Evolutionary conservation across 2,329 filamentous ascomycete genomes (phyloP), one percentile per base, ranked within the genome.

Genomic region (Apiospora hydei): DNA sequence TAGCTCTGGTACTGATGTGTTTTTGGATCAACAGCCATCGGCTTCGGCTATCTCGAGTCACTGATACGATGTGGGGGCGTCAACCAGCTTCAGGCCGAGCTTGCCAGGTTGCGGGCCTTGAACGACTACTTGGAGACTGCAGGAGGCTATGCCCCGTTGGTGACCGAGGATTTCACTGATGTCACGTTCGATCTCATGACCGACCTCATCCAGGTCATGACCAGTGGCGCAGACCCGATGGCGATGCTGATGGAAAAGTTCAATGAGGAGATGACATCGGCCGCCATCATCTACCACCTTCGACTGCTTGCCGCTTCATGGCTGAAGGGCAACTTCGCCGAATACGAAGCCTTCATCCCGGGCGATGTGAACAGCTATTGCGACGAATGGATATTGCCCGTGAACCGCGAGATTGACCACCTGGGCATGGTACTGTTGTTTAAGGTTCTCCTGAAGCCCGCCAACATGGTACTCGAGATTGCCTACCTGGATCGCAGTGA

Each of bases 11-110:
- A 71, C 72, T 51, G 70, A 43, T 61, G 38, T 30, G 13, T 30
- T n/a, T 21, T 21, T 8, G 34, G 57, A 41, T 41, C 73, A 76
- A 47, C 81, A 98, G 96, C 96, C 69, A 93, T 98, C 80, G 95
- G 92, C 34, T 99, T 97, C 82, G 92, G 91, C 75, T 98, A 98
- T 82, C 98, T 97, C 80, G 96, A 99, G 83, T 92, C 91, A 66
- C 87, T 98, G 71, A 86, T 96, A 77, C 89, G 90, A 75, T 84
- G 88, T 67, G 90, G 90, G 76, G 91, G 94, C 80, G 84, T 85
- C 72, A 84, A 85, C 74, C 89, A 91, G 76, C 86, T 97, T 72
- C 86, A 91, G 47, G 88, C 88, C 75, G 96, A 98, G 82, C 85
- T 91, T 71, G 87, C 88, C 34, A 92, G 96, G 47, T 87, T 98